A percentile compares a stretch with the other conserved stretches of the same genome.
Evolutionary conservation across 139 green algal genomes (phyloP).

Genomic region (Chlorella sp.): DNA sequence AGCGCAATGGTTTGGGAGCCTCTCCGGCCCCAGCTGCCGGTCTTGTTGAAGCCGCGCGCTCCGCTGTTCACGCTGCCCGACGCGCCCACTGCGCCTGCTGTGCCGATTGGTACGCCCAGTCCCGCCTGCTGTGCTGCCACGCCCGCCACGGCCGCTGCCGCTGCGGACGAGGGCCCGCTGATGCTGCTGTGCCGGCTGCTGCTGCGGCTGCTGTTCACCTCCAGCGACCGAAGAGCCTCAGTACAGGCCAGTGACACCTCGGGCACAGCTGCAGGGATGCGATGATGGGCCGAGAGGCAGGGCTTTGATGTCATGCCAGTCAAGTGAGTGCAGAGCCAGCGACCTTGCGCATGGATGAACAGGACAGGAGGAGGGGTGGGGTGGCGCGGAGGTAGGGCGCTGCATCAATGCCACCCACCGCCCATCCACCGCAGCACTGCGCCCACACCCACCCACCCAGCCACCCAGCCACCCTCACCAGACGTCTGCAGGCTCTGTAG

Average conservation of each 20-base stretch:
- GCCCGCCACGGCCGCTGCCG: neutral
- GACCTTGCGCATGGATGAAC: too few relatives aligned
- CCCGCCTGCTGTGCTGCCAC: neutral
- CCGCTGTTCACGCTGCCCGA: constrained; percentile 8
- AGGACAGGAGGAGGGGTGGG: too few relatives aligned
- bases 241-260: constrained; percentile 29
- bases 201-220: constrained; percentile 33
- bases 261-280: constrained; percentile 13
- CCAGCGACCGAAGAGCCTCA: constrained; percentile 31
- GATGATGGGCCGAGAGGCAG: too few relatives aligned
- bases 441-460: neutral
- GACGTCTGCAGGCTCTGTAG: constrained; percentile 21
- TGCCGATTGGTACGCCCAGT: neutral
- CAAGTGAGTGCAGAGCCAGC: too few relatives aligned
- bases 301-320: too few relatives aligned
- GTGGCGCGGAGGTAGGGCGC: too few relatives aligned
- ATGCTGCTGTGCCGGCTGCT: neutral
- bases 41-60: neutral
- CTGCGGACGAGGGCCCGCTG: too few relatives aligned
- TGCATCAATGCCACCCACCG: neutral
- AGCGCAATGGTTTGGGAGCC: constrained; percentile 1
- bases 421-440: too few relatives aligned
- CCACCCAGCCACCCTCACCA: neutral
- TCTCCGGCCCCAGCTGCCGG: constrained; percentile 1
- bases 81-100: neutral